These are phyloP conservation scores for Amaranthus cruentus DNA, from an alignment of 148 eudicot genomes.

Conservation along the genomic window DNA sequence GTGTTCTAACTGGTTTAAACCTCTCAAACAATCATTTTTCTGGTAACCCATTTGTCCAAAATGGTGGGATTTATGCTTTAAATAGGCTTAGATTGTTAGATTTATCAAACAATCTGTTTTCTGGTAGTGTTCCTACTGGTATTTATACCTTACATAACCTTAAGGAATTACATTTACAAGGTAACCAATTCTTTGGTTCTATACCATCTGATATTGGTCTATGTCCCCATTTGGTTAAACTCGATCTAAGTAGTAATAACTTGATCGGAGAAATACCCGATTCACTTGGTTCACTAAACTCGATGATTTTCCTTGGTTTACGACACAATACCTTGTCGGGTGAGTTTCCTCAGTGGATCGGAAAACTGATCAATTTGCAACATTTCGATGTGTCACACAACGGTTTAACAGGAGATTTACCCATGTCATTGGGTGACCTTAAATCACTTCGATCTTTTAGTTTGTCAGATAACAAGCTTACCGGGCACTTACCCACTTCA, in stretches of 20 bases:
- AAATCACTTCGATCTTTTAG: conserved; percentile 40
- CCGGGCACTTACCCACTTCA: conserved; percentile 55
- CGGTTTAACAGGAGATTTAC: conserved; percentile 49
- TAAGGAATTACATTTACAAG: conserved; percentile 52
- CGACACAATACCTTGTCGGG: conserved; percentile 54
- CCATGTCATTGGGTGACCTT: conserved; percentile 49
- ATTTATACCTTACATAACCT: conserved; percentile 49
- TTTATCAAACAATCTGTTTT: conserved; percentile 54
- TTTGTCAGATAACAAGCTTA: conserved; percentile 50
- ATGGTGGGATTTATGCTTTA: conserved; percentile 46
- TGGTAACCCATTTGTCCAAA: conserved; percentile 45
- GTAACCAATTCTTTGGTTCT: conserved; percentile 67
- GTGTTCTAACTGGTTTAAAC: conserved; percentile 44
- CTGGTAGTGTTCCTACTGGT: conserved; percentile 60
- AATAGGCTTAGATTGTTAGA: conserved; percentile 68
- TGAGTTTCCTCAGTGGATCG: conserved; percentile 66
- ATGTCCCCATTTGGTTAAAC: conserved; percentile 56
- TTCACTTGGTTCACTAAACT: conserved; percentile 42
- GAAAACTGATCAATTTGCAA: conserved; percentile 40
- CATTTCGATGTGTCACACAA: conserved; percentile 63
- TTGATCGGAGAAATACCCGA: conserved; percentile 54
- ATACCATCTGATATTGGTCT: conserved; percentile 67
- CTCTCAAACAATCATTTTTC: conserved; percentile 69
- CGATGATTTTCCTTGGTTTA: conserved; percentile 38
- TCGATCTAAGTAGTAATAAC: conserved; percentile 54